phyloP scores from a whole-genome alignment of 2,329 filamentous ascomycete genomes.

The Magnaporthales sp. region DNA sequence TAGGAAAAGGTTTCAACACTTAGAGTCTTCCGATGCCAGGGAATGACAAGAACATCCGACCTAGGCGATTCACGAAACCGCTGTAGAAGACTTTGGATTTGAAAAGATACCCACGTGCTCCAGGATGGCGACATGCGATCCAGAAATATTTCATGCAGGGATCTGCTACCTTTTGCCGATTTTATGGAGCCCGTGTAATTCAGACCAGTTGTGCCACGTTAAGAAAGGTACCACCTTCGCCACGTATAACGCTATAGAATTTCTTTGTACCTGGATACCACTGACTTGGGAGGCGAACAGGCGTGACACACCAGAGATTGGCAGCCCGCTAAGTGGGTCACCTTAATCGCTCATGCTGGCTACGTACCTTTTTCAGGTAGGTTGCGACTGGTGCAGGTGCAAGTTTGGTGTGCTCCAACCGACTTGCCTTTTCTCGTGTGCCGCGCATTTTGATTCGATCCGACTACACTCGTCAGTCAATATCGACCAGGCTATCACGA shows the following conservation, averaged over 20 bases:
- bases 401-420: not conserved
- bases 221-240: not conserved
- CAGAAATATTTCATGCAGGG: not conserved
- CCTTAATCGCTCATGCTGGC: constrained; percentile 1
- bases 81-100: not conserved
- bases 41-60: not conserved
- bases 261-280: not conserved
- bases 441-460: constrained; percentile 1
- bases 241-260: not conserved
- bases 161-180: not conserved
- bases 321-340: not conserved
- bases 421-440: not conserved
- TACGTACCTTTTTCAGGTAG: not conserved
- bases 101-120: not conserved
- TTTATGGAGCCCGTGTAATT: not conserved
- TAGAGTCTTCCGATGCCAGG: not conserved
- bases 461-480: not conserved
- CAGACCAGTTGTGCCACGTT: not conserved
- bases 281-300: not conserved
- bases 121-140: not conserved
- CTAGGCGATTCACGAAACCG: not conserved
- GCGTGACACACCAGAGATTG: not conserved
- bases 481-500: not conserved
- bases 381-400: no score
- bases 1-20: not conserved